phyloP scores from a whole-genome alignment of 2,329 filamentous ascomycete genomes.

The Pseudocercospora cruenta region DNA sequence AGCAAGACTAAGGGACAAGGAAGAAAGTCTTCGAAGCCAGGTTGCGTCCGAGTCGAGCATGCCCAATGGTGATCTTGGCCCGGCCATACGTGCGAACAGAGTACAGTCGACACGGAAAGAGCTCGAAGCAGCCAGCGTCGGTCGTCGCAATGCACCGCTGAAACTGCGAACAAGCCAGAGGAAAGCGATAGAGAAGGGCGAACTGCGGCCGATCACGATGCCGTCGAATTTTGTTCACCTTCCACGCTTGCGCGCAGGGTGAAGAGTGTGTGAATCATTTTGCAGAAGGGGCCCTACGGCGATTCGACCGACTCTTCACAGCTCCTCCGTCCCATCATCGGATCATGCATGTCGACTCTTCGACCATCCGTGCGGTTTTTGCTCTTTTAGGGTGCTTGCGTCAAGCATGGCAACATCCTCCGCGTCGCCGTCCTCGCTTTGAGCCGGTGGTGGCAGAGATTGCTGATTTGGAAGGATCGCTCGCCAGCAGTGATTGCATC shows the following conservation, averaged over 20 bases:
- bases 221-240: slow-evolving; percentile 9
- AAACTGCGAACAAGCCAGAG: slow-evolving; percentile 10
- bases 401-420: not conserved
- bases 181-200: slow-evolving; percentile 9
- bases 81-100: slow-evolving; percentile 1
- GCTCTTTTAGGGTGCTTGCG: not conserved
- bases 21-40: not conserved
- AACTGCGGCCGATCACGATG: slow-evolving; percentile 10
- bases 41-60: not conserved
- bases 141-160: slow-evolving; percentile 13
- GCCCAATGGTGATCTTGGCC: not conserved
- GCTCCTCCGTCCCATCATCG: too few relatives aligned
- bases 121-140: slow-evolving; percentile 14
- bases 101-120: slow-evolving; percentile 3
- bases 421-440: not conserved
- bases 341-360: not conserved
- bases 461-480: not conserved
- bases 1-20: not conserved
- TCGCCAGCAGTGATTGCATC: not conserved
- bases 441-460: not conserved
- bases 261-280: not conserved
- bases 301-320: too few relatives aligned
- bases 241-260: slow-evolving; percentile 3
- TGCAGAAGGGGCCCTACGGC: not conserved
- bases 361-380: not conserved